Percentiles rank a stretch among this genome's conserved stretches.
phyloP scores from a whole-genome alignment of 1,139 yeast genomes.

The Magnusiomyces tetraspermus region DNA sequence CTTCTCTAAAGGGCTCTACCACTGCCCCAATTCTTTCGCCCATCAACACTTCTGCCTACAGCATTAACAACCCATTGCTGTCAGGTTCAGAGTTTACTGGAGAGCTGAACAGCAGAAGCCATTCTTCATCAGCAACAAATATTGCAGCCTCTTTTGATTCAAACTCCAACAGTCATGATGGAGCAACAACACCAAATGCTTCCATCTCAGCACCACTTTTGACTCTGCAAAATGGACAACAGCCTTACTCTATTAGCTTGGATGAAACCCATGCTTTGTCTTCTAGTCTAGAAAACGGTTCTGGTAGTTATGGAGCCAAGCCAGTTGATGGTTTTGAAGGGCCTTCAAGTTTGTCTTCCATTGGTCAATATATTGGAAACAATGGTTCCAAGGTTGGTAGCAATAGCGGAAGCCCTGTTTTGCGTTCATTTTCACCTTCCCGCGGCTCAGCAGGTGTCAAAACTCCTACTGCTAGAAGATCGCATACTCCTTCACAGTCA shows the following conservation, averaged over 20 bases:
- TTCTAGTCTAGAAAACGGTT: neutral
- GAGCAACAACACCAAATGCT: neutral
- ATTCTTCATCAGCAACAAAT: neutral
- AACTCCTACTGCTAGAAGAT: no score
- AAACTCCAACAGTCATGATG: neutral
- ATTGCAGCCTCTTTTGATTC: neutral
- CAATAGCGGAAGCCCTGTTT: neutral
- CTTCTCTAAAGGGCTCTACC: no score
- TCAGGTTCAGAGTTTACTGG: no score
- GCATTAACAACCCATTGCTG: no score
- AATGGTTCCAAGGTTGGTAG: neutral
- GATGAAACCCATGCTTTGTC: neutral
- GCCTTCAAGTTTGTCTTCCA: no score
- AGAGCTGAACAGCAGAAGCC: no score
- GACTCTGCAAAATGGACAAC: slow-evolving; percentile 8
- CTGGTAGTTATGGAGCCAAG: neutral
- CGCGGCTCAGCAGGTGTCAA: no score
- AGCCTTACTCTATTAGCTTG: neutral
- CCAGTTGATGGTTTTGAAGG: no score
- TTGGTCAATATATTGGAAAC: neutral
- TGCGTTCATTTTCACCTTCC: no score
- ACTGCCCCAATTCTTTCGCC: no score
- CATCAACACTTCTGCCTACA: no score
- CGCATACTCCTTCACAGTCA: neutral
- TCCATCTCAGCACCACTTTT: slow-evolving; percentile 13